phyloP scores from a whole-genome alignment of 2,329 filamentous ascomycete species.

The Sarocladiaceae sp. region DNA sequence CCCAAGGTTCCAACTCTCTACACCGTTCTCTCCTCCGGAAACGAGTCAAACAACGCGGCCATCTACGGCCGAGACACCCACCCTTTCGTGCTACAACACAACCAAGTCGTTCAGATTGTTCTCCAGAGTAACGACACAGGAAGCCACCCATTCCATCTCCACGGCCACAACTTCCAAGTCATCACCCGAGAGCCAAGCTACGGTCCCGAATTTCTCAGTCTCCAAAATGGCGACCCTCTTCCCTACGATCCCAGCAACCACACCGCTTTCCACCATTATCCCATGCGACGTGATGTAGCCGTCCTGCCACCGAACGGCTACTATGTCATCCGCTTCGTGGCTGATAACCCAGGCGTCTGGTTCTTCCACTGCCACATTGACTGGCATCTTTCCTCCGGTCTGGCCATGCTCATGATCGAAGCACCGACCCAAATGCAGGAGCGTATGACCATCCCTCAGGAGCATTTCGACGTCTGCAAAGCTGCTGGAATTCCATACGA shows the following conservation, averaged over 20 bases:
- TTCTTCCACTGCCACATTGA: constrained; percentile 46
- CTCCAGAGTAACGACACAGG: constrained; percentile 55
- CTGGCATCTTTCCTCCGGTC: constrained; percentile 45
- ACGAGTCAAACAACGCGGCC: constrained; percentile 37
- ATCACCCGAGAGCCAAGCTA: constrained; percentile 29
- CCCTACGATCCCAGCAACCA: constrained; percentile 1
- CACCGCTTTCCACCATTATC: constrained; percentile 23
- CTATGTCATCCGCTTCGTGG: constrained; percentile 40
- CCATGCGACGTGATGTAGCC: constrained; percentile 42
- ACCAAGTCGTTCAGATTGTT: constrained; percentile 51
- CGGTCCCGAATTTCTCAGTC: constrained; percentile 21
- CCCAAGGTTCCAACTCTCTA: constrained; percentile 67
- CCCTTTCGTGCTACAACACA: constrained; percentile 49
- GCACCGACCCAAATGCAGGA: constrained; percentile 38
- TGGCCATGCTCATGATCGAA: constrained; percentile 29
- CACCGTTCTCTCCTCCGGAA: constrained; percentile 54
- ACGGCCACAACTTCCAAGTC: constrained; percentile 57
- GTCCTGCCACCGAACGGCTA: constrained; percentile 42
- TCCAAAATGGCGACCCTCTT: constrained; percentile 16
- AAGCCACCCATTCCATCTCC: constrained; percentile 62
- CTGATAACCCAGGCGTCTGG: constrained; percentile 43
- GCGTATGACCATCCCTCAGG: constrained; percentile 20
- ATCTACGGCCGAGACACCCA: constrained; percentile 50
- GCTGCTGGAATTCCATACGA: constrained; percentile 34
- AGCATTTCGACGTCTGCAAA: constrained; percentile 38